Evolutionary conservation across 225 moss, liverwort and hornwort genomes (phyloP).

Genomic region (Pseudoscleropodium purum): DNA sequence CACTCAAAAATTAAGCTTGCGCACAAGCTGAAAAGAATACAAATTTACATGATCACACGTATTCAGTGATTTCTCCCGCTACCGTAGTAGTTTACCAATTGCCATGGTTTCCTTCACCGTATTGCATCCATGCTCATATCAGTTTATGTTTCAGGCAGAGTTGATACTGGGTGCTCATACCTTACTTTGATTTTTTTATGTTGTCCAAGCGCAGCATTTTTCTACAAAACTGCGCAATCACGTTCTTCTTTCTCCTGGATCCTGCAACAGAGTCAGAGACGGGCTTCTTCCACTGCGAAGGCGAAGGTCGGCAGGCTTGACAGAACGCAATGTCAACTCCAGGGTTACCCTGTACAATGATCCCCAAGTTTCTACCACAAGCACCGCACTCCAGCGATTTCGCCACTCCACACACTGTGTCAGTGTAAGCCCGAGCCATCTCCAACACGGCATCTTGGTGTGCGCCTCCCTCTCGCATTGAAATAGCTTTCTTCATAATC

Average conservation of each 20-base stretch:
- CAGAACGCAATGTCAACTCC: slow-evolving; percentile 34
- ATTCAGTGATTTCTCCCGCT: background rate
- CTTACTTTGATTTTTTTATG: slow-evolving; percentile 3
- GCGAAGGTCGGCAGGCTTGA: slow-evolving; percentile 32
- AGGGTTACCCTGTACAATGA: slow-evolving; percentile 32
- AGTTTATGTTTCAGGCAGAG: background rate
- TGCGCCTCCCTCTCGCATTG: slow-evolving; percentile 52
- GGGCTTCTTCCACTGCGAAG: slow-evolving; percentile 10
- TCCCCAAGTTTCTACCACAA: slow-evolving; percentile 31
- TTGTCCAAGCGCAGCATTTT: slow-evolving; percentile 17
- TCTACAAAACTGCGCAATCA: slow-evolving; percentile 20
- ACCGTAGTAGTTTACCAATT: background rate
- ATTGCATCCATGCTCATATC: background rate
- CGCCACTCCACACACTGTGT: slow-evolving; percentile 11
- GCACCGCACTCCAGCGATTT: slow-evolving; percentile 27
- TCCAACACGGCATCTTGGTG: slow-evolving; percentile 30
- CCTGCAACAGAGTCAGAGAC: background rate
- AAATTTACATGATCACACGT: background rate
- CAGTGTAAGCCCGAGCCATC: slow-evolving; percentile 39
- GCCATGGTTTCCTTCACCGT: background rate
- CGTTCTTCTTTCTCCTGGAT: slow-evolving; percentile 13
- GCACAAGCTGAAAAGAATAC: background rate
- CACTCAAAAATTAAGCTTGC: too few species aligned
- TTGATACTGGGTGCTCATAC: background rate
- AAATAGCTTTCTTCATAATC: slow-evolving; percentile 26